phyloP scores from a whole-genome alignment of 768 basidiomycete genomes.

The Galerina sulciceps region DNA sequence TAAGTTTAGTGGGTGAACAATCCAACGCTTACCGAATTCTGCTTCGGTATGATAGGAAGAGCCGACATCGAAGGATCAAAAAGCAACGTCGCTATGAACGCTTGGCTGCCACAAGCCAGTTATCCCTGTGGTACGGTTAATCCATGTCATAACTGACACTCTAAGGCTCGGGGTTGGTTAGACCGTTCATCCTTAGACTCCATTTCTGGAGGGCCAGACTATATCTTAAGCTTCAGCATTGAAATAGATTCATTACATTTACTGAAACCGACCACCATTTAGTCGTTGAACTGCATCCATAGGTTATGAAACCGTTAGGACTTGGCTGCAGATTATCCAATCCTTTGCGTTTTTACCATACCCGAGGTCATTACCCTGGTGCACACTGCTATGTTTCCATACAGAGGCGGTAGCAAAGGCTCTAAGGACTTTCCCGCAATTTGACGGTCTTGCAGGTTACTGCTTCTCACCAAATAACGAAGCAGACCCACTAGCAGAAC shows the following conservation, averaged over 20 bases:
- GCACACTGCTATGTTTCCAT: slow-evolving; percentile 13
- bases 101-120: slow-evolving; percentile 84
- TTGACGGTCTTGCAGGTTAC: slow-evolving; percentile 10
- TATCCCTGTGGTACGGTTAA: slow-evolving; percentile 64
- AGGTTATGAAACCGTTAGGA: slow-evolving; percentile 7
- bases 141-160: slow-evolving; percentile 49
- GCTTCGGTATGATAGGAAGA: slow-evolving; percentile 83
- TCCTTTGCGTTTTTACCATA: slow-evolving; percentile 16
- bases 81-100: slow-evolving; percentile 85
- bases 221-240: too few species aligned
- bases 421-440: slow-evolving; percentile 14
- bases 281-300: slow-evolving; percentile 15
- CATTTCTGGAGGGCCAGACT: too few species aligned
- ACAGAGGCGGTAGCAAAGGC: slow-evolving; percentile 16
- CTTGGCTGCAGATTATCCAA: slow-evolving; percentile 11
- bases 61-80: slow-evolving; percentile 84
- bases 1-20: slow-evolving; percentile 69
- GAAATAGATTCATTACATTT: too few species aligned
- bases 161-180: slow-evolving; percentile 53
- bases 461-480: slow-evolving; percentile 4
- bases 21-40: slow-evolving; percentile 82
- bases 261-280: slow-evolving; percentile 11
- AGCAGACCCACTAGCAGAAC: slow-evolving; percentile 8
- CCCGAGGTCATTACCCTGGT: slow-evolving; percentile 16
- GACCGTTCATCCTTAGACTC: not conserved